Evolutionary conservation across 345 rosid species (phyloP).

Genomic region (Ricinus communis): DNA sequence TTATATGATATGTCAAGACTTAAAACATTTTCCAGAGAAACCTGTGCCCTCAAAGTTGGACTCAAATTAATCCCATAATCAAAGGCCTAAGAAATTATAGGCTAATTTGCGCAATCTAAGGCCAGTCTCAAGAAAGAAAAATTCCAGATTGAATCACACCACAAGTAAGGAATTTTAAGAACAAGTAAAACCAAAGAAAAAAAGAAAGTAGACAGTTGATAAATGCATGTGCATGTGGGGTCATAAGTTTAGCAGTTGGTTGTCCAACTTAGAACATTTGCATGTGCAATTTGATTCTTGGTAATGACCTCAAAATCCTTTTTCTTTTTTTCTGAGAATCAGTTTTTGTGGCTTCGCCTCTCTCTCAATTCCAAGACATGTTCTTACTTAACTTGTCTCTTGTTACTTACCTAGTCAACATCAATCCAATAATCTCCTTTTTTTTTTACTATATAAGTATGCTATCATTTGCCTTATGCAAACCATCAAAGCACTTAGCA

Average conservation of each 20-base stretch:
- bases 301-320: constrained; percentile 24
- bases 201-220: neutral
- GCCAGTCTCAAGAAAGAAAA: constrained; percentile 8
- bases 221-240: constrained; percentile 24
- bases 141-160: neutral
- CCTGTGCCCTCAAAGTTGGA: neutral
- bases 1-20: no score
- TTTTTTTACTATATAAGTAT: constrained; percentile 13
- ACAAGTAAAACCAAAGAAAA: no score
- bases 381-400: constrained; percentile 22
- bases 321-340: neutral
- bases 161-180: neutral
- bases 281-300: constrained; percentile 53
- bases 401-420: constrained; percentile 16
- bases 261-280: constrained; percentile 41
- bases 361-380: constrained; percentile 4
- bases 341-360: neutral
- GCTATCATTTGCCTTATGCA: neutral
- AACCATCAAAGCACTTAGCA: neutral
- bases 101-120: constrained; percentile 24
- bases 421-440: neutral
- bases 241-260: constrained; percentile 5
- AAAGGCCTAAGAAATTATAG: neutral
- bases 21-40: no score
- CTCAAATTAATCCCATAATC: constrained; percentile 8